Percentiles rank a stretch among this genome's conserved stretches.
These are phyloP conservation scores for Phalaenopsis hybrid DNA, from an alignment of 116 monocot species.

Conservation along the genomic window DNA sequence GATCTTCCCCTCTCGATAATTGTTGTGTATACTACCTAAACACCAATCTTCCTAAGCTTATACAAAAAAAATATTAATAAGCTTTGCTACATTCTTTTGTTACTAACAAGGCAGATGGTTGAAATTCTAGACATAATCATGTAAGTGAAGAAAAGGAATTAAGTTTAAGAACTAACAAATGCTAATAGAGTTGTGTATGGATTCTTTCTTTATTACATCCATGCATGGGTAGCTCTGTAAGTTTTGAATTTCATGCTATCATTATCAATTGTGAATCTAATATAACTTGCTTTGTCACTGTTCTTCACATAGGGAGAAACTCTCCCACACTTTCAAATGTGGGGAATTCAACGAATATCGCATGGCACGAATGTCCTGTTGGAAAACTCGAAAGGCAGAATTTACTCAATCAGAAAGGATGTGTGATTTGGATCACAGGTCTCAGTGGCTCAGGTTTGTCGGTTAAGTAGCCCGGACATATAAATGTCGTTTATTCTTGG, in stretches of 20 bases:
- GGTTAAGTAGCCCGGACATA: not conserved
- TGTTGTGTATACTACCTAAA: too few species aligned
- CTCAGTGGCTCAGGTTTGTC: slow-evolving; percentile 59
- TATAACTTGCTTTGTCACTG: not conserved
- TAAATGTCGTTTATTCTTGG: not conserved
- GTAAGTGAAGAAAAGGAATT: not conserved
- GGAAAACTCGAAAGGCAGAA: slow-evolving; percentile 44
- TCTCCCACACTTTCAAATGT: slow-evolving; percentile 32
- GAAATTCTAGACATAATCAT: not conserved
- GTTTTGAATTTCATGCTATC: not conserved
- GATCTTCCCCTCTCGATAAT: too few species aligned
- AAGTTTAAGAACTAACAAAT: not conserved
- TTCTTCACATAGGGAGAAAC: slow-evolving; percentile 32
- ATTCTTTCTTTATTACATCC: not conserved
- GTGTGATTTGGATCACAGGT: slow-evolving; percentile 70
- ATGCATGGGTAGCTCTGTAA: not conserved
- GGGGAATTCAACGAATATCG: slow-evolving; percentile 34
- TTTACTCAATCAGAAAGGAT: slow-evolving; percentile 55
- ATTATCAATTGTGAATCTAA: not conserved
- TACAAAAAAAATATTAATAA: too few species aligned
- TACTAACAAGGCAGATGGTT: not conserved
- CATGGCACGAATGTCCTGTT: slow-evolving; percentile 49
- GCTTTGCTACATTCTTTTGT: too few species aligned
- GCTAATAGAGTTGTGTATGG: not conserved
- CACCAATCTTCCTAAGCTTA: too few species aligned